Conservation (phyloP, 2,329 filamentous ascomycete species). For the Cytospora piceicola region DNA sequence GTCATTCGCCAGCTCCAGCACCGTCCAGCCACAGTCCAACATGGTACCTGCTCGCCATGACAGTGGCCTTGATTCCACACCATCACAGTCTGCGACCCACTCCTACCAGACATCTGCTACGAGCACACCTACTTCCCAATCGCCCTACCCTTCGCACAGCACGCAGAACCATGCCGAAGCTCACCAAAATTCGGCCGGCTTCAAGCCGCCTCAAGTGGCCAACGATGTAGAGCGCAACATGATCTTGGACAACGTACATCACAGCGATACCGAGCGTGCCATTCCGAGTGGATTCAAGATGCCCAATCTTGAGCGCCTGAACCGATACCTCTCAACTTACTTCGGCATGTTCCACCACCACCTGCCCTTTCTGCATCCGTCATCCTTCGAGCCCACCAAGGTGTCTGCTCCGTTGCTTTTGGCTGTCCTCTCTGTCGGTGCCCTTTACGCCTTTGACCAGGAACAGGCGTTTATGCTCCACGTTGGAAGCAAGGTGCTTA, state of each 20-base stretch:
- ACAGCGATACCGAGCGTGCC: conserved; percentile 77
- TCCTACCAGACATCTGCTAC: conserved; percentile 71
- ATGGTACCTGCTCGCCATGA: conserved; percentile 50
- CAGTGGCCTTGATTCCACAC: conserved; percentile 61
- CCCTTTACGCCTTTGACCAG: conserved; percentile 94
- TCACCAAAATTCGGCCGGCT: conserved; percentile 67
- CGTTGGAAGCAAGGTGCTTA: conserved; percentile 94
- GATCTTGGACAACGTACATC: conserved; percentile 85
- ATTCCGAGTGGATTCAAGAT: conserved; percentile 89
- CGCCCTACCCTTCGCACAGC: conserved; percentile 71
- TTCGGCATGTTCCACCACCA: conserved; percentile 98
- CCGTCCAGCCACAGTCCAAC: conserved; percentile 56
- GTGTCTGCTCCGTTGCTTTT: conserved; percentile 83
- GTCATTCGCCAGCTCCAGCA: conserved; percentile 63
- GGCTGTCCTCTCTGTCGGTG: conserved; percentile 91
- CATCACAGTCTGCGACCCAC: conserved; percentile 68
- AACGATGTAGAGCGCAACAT: conserved; percentile 83
- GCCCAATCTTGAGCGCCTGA: conserved; percentile 77
- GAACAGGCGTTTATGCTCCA: conserved; percentile 97
- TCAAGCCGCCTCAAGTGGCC: conserved; percentile 77
- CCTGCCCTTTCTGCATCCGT: conserved; percentile 90
- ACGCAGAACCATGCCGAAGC: conserved; percentile 72
- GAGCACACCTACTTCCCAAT: conserved; percentile 73
- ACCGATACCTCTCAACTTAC: conserved; percentile 92
- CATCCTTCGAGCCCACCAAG: conserved; percentile 82